phyloP scores from a whole-genome alignment of 2,329 filamentous ascomycete species.

The Monilinia fructigena region DNA sequence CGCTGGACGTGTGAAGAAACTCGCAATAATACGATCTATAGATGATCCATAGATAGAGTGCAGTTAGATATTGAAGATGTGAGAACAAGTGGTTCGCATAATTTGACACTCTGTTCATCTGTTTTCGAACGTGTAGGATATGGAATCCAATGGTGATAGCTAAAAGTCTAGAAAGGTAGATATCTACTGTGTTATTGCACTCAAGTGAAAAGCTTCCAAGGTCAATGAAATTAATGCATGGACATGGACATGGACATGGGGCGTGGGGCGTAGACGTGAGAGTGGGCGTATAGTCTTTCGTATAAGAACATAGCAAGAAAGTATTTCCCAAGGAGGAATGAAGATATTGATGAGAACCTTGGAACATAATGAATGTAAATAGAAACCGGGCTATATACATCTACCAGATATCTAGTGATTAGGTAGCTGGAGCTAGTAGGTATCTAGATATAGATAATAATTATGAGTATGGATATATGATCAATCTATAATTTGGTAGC shows the following conservation, averaged over 20 bases:
- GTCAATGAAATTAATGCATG: conserved; percentile 2
- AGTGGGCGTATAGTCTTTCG: background rate
- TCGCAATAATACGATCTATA: background rate
- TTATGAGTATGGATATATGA: too few species aligned
- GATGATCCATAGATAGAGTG: background rate
- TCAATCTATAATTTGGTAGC: too few species aligned
- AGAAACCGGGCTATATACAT: background rate
- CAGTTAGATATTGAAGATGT: background rate
- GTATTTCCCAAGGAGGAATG: background rate
- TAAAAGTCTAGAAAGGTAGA: background rate
- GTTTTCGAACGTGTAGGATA: background rate
- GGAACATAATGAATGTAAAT: too few species aligned
- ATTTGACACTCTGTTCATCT: background rate
- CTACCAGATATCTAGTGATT: too few species aligned
- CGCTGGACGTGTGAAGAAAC: conserved; percentile 6
- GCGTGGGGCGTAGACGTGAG: too few species aligned
- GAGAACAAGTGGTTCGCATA: conserved; percentile 19
- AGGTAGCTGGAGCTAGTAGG: too few species aligned
- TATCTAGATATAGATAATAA: too few species aligned
- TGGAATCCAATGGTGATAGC: background rate
- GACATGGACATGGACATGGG: background rate
- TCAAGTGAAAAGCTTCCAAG: background rate
- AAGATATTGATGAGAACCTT: background rate
- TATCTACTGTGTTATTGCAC: background rate
- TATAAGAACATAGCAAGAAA: background rate